Base-by-base conservation (phyloP, 176 grass and related monocot species). In the Aegilops umbellulata region DNA sequence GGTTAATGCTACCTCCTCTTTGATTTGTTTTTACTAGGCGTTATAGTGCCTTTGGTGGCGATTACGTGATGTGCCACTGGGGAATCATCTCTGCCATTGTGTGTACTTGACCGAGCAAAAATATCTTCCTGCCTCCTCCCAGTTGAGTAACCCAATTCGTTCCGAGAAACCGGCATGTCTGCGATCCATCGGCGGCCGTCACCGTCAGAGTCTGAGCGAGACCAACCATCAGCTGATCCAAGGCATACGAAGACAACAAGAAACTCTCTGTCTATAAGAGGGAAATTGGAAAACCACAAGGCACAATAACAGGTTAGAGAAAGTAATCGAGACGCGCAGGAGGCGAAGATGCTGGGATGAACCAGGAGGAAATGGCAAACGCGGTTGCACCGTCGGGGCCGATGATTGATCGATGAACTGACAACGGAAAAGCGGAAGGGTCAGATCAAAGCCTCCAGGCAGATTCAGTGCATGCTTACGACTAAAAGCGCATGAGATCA, bases 381-480 rank as follows among this genome's bases (percentile, higher is more conserved):
- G 49, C 49, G 49, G 49, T 53, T 53, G 16, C 49, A 53, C 49
- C 49, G 49, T 7, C 0, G 5, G 39, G 74, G 13, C 20, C 20
- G 24, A 88, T 29, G 66, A 16, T 72, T 64, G 24, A 77, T 29
- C 24, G 15, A 79, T 27, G 65, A 38, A 9, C 65, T 71, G 38
- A 88, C 74, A 49, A 60, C 35, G 5, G 5, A 24, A 60, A 67
- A 62, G 20, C 0, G 8, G 23, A 6, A 26, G 42, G 25, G 71
- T 69, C 62, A 36, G 49, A 77, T 49, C n/a, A 17, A 67, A 60
- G 67, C 69, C 26, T 53, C 7, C n/a, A 38, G 64, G 15, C 76
- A 75, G 83, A 39, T 89, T 62, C 83, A 77, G 47, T 75, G 68
- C 58, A 73, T 34, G 76, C 81, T 68, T 60, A 60, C 77, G 74